Conservation (phyloP, 257 asterid species). For the Nicotiana sylvestris region DNA sequence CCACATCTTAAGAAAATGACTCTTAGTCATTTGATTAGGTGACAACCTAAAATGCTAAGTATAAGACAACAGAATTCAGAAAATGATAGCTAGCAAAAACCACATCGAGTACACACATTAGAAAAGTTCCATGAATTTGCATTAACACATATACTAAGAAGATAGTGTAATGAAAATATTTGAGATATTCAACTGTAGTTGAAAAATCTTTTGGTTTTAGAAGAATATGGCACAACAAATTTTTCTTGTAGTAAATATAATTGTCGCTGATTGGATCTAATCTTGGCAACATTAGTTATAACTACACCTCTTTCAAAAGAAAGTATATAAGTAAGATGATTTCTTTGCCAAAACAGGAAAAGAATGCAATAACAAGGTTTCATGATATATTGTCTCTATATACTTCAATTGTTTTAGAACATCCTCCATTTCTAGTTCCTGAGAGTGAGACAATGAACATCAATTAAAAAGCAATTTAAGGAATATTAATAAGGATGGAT, state of each 20-base stretch:
- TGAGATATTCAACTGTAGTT: not conserved
- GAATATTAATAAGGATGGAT: not conserved
- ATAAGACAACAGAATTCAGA: not conserved
- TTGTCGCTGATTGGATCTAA: not conserved
- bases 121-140: not conserved
- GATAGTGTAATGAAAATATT: not conserved
- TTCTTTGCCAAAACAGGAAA: not conserved
- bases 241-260: not conserved
- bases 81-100: not conserved
- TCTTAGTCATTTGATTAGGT: no score
- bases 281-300: not conserved
- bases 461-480: not conserved
- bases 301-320: conserved; percentile 14
- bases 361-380: conserved; percentile 9
- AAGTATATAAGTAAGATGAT: not conserved
- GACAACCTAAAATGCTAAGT: no score
- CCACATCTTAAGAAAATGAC: no score
- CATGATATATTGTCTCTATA: conserved; percentile 57
- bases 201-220: not conserved
- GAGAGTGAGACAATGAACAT: conserved; percentile 22
- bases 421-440: conserved; percentile 82
- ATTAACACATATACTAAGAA: not conserved
- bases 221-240: not conserved
- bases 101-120: not conserved
- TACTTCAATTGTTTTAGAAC: conserved; percentile 79